Evolutionary conservation across 2,329 filamentous ascomycete species (phyloP).

Genomic region (Neophaeococcomyces aloes): DNA sequence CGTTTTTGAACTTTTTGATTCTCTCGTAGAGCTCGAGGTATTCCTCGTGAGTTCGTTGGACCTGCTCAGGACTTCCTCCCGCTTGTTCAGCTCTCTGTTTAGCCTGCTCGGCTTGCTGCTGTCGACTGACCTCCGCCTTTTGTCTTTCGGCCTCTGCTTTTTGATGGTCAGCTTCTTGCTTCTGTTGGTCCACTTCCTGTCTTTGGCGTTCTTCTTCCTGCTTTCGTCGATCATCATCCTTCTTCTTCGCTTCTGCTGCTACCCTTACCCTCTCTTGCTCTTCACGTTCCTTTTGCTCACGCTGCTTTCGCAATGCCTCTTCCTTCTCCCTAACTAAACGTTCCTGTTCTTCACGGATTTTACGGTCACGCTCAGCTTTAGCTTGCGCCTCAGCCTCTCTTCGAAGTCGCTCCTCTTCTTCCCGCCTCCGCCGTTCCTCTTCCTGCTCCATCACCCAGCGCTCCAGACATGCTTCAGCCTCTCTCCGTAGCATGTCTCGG

Average conservation of each 20-base stretch:
- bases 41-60: constrained; percentile 34
- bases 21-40: constrained; percentile 54
- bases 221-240: constrained; percentile 1
- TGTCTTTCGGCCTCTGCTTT: constrained; percentile 25
- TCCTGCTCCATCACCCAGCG: constrained; percentile 32
- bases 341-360: constrained; percentile 26
- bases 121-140: constrained; percentile 23
- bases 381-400: constrained; percentile 22
- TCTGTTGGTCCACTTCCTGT: constrained; percentile 24
- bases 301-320: constrained; percentile 28
- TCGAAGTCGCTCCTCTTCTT: constrained; percentile 29
- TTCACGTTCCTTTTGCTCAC: constrained; percentile 19
- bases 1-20: constrained; percentile 51
- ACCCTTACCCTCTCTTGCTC: constrained; percentile 7
- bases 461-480: constrained; percentile 45
- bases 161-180: constrained; percentile 25
- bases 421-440: constrained; percentile 26
- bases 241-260: constrained; percentile 4
- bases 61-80: neutral
- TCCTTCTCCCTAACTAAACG: constrained; percentile 41
- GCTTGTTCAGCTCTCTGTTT: constrained; percentile 9
- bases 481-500: constrained; percentile 53
- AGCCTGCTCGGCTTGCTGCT: constrained; percentile 6
- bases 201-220: neutral
- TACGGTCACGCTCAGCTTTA: constrained; percentile 29